Conservation (phyloP, 73 alveolate species). For the Blepharisma japonicum region DNA sequence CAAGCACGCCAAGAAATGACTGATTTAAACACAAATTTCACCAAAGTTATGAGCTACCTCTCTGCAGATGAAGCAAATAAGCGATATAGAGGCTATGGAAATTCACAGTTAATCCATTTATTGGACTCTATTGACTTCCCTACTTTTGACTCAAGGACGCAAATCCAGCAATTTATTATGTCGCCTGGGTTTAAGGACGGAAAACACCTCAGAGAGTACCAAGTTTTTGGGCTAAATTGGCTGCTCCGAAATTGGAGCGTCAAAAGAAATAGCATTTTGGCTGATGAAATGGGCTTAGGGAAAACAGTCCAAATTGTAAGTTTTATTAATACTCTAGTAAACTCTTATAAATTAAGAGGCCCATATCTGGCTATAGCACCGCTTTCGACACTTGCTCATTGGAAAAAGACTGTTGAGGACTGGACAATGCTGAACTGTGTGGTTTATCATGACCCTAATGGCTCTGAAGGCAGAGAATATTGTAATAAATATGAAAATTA, state of each 20-base stretch:
- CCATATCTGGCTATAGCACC: constrained; percentile 90
- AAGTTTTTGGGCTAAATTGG: constrained; percentile 96
- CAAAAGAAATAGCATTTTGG: constrained; percentile 88
- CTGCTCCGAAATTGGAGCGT: constrained; percentile 72
- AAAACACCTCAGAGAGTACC: constrained; percentile 75
- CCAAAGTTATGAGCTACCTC: constrained; percentile 17
- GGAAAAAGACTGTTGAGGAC: constrained; percentile 87
- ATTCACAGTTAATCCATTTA: constrained; percentile 20
- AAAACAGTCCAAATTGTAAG: constrained; percentile 95
- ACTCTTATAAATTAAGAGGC: constrained; percentile 59
- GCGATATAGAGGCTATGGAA: constrained; percentile 17
- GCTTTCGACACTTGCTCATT: constrained; percentile 79
- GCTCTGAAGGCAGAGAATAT: constrained; percentile 74
- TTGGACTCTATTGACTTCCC: constrained; percentile 9
- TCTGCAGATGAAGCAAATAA: constrained; percentile 13
- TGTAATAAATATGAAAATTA: constrained; percentile 74
- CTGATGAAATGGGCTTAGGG: constrained; percentile 99
- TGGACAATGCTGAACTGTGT: constrained; percentile 85
- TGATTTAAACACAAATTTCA: constrained; percentile 45
- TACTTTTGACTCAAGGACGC: not conserved
- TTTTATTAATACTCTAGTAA: constrained; percentile 52
- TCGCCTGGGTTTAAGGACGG: constrained; percentile 43
- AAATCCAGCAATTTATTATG: not conserved
- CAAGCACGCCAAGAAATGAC: constrained; percentile 49
- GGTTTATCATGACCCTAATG: constrained; percentile 75